Evolutionary conservation across 192 early-diverging fungal species (phyloP).

Genomic region (Haplosporangium gracile): DNA sequence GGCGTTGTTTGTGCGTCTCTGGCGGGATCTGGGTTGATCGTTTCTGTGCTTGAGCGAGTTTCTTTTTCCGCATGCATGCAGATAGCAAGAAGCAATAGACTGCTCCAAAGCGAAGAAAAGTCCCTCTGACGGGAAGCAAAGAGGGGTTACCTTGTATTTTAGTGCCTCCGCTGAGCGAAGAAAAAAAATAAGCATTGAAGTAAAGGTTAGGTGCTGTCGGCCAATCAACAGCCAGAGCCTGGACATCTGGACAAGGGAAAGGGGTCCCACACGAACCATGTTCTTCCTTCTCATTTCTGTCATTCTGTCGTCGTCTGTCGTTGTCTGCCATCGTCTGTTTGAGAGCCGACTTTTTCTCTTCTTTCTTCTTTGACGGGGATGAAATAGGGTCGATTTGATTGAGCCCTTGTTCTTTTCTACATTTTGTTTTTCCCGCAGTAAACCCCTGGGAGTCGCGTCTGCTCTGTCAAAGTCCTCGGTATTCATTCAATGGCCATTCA

Average conservation of each 20-base stretch:
- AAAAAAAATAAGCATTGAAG: neutral
- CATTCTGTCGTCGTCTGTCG: neutral
- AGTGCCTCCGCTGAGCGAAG: neutral
- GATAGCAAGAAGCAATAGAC: neutral
- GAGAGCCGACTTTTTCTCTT: neutral
- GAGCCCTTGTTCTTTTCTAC: neutral
- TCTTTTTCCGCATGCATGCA: neutral
- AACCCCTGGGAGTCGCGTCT: neutral
- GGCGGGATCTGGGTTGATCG: neutral
- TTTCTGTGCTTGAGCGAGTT: neutral
- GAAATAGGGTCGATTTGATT: neutral
- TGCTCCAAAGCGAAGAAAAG: neutral
- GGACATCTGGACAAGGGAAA: conserved; percentile 24
- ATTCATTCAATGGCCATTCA: neutral
- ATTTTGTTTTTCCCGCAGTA: neutral
- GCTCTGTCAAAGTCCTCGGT: neutral
- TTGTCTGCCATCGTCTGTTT: neutral
- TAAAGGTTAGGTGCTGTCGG: neutral
- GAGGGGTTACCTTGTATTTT: too few relatives aligned
- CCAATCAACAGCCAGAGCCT: conserved; percentile 13
- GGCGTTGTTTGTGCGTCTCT: neutral
- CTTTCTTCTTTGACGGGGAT: too few relatives aligned
- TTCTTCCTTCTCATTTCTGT: too few relatives aligned
- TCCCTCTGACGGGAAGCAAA: too few relatives aligned
- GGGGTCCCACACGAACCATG: neutral